Percentiles rank a stretch among this genome's conserved stretches.
Conservation (phyloP, 371 early-diverging fungal species). For the Lichtheimia ornata region DNA sequence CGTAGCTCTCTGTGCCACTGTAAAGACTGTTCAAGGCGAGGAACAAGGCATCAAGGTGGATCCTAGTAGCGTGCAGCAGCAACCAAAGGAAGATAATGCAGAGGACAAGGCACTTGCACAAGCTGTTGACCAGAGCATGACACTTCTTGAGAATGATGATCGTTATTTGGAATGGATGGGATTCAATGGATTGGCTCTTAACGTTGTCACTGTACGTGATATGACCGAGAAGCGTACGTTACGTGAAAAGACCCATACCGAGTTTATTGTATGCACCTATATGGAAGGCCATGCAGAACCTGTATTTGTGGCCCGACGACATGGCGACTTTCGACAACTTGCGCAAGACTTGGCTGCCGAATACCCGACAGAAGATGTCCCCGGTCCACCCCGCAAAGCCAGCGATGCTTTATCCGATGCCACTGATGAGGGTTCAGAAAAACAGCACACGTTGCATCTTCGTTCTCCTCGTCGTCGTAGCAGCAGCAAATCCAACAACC, state of each 20-base stretch:
- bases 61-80: background rate
- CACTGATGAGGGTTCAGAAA: slow-evolving; percentile 4
- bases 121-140: slow-evolving; percentile 9
- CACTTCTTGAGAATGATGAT: slow-evolving; percentile 22
- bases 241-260: slow-evolving; percentile 29
- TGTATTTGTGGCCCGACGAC: slow-evolving; percentile 30
- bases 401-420: slow-evolving; percentile 13
- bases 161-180: slow-evolving; percentile 29
- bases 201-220: slow-evolving; percentile 30
- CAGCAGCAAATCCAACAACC: background rate
- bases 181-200: slow-evolving; percentile 23
- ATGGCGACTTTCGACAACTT: slow-evolving; percentile 33
- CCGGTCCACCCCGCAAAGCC: slow-evolving; percentile 29
- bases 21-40: slow-evolving; percentile 28
- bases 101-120: slow-evolving; percentile 1
- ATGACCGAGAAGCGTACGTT: slow-evolving; percentile 25
- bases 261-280: slow-evolving; percentile 27
- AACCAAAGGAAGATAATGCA: slow-evolving; percentile 8
- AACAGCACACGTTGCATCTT: slow-evolving; percentile 5
- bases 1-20: slow-evolving; percentile 24
- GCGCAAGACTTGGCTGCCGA: slow-evolving; percentile 23
- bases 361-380: slow-evolving; percentile 29
- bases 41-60: slow-evolving; percentile 24
- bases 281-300: slow-evolving; percentile 11
- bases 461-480: background rate